phyloP scores from a whole-genome alignment of 164 flowering plant genomes.

The Vitis labrusca region DNA sequence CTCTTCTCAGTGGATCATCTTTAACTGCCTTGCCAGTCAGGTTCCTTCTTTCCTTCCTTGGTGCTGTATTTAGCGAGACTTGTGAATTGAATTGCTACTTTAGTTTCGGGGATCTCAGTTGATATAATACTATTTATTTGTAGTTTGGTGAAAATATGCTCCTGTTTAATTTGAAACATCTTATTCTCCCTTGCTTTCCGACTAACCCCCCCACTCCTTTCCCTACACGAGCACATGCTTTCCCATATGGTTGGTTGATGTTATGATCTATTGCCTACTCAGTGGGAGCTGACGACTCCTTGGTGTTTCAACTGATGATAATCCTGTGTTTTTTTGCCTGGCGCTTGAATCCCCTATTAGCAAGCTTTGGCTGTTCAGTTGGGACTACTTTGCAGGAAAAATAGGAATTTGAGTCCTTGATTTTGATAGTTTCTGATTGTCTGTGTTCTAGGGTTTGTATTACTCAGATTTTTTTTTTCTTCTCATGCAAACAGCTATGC shows the following conservation, averaged over 20 bases:
- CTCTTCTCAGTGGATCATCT: neutral
- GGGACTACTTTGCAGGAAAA: too few species aligned
- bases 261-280: too few species aligned
- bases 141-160: constrained; percentile 3
- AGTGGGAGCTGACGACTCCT: too few species aligned
- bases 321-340: too few species aligned
- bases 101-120: neutral
- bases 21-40: constrained; percentile 16
- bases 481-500: too few species aligned
- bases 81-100: constrained; percentile 8
- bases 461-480: too few species aligned
- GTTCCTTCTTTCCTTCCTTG: constrained; percentile 7
- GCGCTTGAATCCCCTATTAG: too few species aligned
- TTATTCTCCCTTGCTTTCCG: neutral
- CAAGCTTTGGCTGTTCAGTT: too few species aligned
- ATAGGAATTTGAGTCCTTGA: too few species aligned
- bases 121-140: neutral
- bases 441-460: too few species aligned
- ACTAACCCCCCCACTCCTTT: neutral
- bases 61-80: constrained; percentile 7
- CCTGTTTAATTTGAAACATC: neutral
- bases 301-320: too few species aligned
- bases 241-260: neutral
- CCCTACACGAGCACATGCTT: neutral
- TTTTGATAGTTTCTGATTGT: too few species aligned